These are phyloP conservation scores for Suillus hirtellus DNA, from an alignment of 768 basidiomycete species.

Conservation along the genomic window DNA sequence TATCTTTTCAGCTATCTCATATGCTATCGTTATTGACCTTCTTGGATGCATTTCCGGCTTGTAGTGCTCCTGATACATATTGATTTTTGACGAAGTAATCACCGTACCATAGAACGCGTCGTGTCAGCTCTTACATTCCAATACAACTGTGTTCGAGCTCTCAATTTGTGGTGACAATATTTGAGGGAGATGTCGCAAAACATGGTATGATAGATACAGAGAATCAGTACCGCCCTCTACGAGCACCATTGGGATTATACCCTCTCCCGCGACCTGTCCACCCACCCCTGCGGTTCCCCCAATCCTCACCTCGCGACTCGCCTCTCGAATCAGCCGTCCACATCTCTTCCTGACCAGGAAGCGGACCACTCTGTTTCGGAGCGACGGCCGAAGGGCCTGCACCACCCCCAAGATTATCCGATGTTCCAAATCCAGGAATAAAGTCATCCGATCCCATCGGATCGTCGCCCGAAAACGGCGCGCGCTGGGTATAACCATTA, in stretches of 20 bases:
- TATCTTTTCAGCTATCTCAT: constrained; percentile 1
- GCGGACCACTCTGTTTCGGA: constrained; percentile 36
- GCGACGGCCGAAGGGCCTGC: constrained; percentile 29
- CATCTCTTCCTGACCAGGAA: constrained; percentile 56
- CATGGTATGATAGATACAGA: not conserved
- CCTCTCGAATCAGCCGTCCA: constrained; percentile 37
- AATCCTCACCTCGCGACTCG: constrained; percentile 40
- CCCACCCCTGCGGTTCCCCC: constrained; percentile 35
- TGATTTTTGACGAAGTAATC: not conserved
- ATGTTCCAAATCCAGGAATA: constrained; percentile 63
- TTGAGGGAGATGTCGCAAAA: not conserved
- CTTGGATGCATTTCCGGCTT: not conserved
- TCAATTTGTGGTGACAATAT: not conserved
- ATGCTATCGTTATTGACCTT: constrained; percentile 1
- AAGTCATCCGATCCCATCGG: constrained; percentile 49
- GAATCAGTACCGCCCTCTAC: constrained; percentile 28
- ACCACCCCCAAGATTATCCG: constrained; percentile 26
- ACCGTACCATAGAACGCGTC: not conserved
- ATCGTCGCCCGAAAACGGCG: constrained; percentile 26
- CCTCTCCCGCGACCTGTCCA: constrained; percentile 38
- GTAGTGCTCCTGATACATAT: not conserved
- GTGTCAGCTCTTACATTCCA: not conserved
- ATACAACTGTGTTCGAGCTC: not conserved
- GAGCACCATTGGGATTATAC: constrained; percentile 24
- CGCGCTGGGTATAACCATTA: constrained; percentile 26